These are phyloP conservation scores for Thecaphora thlaspeos DNA, from an alignment of 1,284 basidiomycete species.

Conservation along the genomic window DNA sequence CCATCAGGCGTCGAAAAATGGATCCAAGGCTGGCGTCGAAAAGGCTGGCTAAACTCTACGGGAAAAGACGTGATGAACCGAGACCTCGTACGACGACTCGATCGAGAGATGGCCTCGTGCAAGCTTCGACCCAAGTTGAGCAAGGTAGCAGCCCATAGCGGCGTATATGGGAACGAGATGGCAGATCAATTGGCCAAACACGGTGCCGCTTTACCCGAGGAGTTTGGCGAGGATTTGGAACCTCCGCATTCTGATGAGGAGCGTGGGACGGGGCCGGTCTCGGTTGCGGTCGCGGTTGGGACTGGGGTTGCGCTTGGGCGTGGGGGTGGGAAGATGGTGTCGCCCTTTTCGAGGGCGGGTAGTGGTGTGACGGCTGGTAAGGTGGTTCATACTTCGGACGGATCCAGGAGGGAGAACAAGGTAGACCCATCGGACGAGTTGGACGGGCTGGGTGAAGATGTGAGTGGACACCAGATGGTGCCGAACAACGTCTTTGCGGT, in stretches of 20 bases:
- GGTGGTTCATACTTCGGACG: too few species aligned
- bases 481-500: too few species aligned
- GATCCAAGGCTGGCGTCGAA: conserved; percentile 67
- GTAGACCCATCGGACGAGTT: neutral
- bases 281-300: too few species aligned
- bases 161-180: conserved; percentile 72
- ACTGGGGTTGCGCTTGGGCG: too few species aligned
- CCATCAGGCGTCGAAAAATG: conserved; percentile 66
- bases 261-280: neutral
- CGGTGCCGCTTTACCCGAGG: conserved; percentile 18
- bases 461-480: too few species aligned
- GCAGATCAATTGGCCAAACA: conserved; percentile 63
- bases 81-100: conserved; percentile 66
- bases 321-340: neutral
- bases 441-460: neutral
- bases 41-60: conserved; percentile 62
- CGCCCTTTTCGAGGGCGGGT: neutral
- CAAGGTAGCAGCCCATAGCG: conserved; percentile 72
- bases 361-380: neutral
- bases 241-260: conserved; percentile 8
- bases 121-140: conserved; percentile 59
- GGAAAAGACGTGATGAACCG: conserved; percentile 68
- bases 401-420: neutral
- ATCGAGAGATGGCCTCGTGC: conserved; percentile 22
- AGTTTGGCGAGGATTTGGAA: conserved; percentile 1